phyloP scores from a whole-genome alignment of 1,284 basidiomycete genomes.

The Marasmius tenuissimus region DNA sequence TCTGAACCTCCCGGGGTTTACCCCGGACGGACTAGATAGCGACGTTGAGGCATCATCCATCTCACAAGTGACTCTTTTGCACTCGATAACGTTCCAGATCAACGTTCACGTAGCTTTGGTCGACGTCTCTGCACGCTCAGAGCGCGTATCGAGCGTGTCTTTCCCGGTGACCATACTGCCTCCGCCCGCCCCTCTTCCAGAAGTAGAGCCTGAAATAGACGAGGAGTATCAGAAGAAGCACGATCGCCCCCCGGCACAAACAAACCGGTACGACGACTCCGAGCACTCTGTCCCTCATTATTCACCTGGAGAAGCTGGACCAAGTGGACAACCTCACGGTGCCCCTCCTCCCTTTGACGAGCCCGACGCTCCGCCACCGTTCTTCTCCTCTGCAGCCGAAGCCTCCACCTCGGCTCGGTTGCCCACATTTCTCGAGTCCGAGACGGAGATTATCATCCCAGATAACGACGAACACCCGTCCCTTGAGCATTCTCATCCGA shows the following conservation, averaged over 20 bases:
- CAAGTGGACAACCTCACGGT: slow-evolving; percentile 57
- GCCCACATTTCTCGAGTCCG: slow-evolving; percentile 78
- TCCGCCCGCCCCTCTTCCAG: slow-evolving; percentile 70
- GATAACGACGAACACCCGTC: slow-evolving; percentile 37
- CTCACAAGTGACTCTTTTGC: slow-evolving; percentile 72
- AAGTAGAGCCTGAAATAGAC: slow-evolving; percentile 68
- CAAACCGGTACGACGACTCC: slow-evolving; percentile 63
- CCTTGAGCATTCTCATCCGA: slow-evolving; percentile 31
- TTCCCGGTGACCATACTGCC: slow-evolving; percentile 72
- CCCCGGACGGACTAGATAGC: slow-evolving; percentile 45
- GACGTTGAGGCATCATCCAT: slow-evolving; percentile 71
- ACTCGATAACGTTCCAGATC: slow-evolving; percentile 67
- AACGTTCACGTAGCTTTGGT: slow-evolving; percentile 71
- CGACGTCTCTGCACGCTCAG: slow-evolving; percentile 62
- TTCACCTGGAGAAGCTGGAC: slow-evolving; percentile 68
- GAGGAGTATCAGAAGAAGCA: slow-evolving; percentile 82
- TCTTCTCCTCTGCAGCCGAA: slow-evolving; percentile 55
- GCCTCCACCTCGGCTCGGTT: slow-evolving; percentile 60
- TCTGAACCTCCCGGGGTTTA: slow-evolving; percentile 38
- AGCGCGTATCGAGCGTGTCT: slow-evolving; percentile 56
- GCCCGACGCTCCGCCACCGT: slow-evolving; percentile 76
- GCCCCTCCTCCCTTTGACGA: slow-evolving; percentile 84
- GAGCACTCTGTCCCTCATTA: slow-evolving; percentile 63
- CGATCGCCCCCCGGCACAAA: slow-evolving; percentile 70
- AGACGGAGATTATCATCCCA: slow-evolving; percentile 65